Evolutionary conservation across 768 basidiomycete genomes (phyloP), one percentile per base, ranked within the genome.

Genomic region (Neoboletus subvelutipes): DNA sequence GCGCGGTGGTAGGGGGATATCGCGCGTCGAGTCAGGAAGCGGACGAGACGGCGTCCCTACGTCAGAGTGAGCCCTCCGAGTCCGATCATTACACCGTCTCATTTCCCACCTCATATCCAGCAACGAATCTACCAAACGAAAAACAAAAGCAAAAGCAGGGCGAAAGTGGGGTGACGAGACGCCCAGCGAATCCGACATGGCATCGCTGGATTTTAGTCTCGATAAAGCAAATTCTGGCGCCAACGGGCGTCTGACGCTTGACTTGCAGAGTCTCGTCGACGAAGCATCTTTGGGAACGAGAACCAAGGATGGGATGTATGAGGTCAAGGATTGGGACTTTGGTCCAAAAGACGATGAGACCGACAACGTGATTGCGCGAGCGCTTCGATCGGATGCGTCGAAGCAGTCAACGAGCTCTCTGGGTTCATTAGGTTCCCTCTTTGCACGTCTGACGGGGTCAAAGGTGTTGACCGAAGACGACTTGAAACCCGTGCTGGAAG

Each of bases 101-200:
- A 46, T 50, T 12, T 17, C 15, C 22, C 17, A 17, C 36, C 9
- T n/a, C 15, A 45, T 24, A 15, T 88, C 83, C 68, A 86, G 90
- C 50, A 88, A 86, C 65, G 79, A 81, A 18, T 77, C 83, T 26
- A 61, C 77, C 28, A 90, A 85, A 63, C 77, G 79, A 60, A 90
- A 87, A 63, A 67, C 78, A 0, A 86, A 88, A 54, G 70, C 80
- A 4, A 94, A 94, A 73, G 65, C 77, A 15, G 88, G 88, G 71
- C 86, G 97, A 31, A 98, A 94, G 75, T 99, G 97, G 97, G 93
- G 87, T 24, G 85, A 96, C 65, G 82, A 86, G 61, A 79, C 80
- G 2, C 87, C 89, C 4, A 87, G 85, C 11, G 91, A 92, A 61
- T 80, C 81, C 17, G 97, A 98, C 61, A 96, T 98, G 92, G 92